Percentiles rank a stretch among this genome's conserved stretches.
phyloP scores from a whole-genome alignment of 371 early-diverging fungal genomes.

The Circinella minor region DNA sequence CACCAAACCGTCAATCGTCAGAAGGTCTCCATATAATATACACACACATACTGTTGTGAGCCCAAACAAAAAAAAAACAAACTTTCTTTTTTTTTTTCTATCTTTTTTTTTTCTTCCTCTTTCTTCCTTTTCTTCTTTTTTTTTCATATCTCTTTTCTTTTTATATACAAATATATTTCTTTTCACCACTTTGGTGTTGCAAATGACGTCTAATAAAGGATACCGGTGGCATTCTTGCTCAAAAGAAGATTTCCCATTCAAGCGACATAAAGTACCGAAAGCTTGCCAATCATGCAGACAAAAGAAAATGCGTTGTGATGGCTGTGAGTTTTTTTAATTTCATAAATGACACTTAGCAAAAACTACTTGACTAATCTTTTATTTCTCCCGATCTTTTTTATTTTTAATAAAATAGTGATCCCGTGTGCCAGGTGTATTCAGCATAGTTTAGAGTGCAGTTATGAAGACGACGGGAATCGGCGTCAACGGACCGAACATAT shows the following conservation, averaged over 20 bases:
- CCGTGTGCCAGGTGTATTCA: conserved; percentile 27
- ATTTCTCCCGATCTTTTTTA: neutral
- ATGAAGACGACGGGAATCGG: conserved; percentile 14
- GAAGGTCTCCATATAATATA: neutral
- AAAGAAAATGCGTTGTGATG: conserved; percentile 39
- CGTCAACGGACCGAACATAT: conserved; percentile 1
- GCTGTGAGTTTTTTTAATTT: conserved; percentile 20
- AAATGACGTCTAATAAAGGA: no score
- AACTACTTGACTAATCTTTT: no score
- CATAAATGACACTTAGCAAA: no score
- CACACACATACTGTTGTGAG: neutral
- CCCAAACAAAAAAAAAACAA: conserved; percentile 4
- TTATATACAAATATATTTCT: neutral
- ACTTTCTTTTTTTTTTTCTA: neutral
- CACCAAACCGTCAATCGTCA: neutral
- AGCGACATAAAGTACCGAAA: conserved; percentile 30
- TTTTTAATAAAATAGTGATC: conserved; percentile 9
- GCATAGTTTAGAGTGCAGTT: conserved; percentile 10
- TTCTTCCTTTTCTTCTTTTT: neutral
- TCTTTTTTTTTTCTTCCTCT: neutral
- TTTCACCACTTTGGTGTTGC: neutral
- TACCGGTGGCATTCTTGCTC: conserved; percentile 33
- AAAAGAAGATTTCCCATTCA: conserved; percentile 34
- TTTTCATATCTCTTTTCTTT: neutral
- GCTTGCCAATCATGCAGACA: conserved; percentile 31